Evolutionary conservation across 2,329 filamentous ascomycete species (phyloP).

Genomic region (Verticillium nonalfalfae): DNA sequence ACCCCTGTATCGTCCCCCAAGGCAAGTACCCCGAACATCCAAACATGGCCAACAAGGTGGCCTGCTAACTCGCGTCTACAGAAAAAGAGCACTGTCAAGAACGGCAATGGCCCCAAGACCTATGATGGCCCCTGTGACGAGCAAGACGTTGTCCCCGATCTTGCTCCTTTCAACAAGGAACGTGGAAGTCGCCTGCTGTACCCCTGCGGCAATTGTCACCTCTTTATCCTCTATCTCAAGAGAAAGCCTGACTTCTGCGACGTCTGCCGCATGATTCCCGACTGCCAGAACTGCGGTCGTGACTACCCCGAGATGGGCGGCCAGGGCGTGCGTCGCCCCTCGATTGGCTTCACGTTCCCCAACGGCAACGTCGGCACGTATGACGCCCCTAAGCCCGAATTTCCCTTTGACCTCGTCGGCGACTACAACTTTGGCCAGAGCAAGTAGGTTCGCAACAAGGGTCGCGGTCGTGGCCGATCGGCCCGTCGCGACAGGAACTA

Average conservation of each 20-base stretch:
- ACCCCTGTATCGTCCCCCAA: not conserved
- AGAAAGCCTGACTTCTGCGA: not conserved
- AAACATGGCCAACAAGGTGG: not conserved
- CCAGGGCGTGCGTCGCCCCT: not conserved
- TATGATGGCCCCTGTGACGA: not conserved
- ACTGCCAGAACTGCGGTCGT: not conserved
- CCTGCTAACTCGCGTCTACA: not conserved
- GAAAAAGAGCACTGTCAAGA: not conserved
- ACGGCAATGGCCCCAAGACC: not conserved
- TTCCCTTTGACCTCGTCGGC: not conserved
- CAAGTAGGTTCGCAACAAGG: not conserved
- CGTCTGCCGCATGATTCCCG: not conserved
- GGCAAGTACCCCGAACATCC: not conserved
- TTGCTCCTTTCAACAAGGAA: not conserved
- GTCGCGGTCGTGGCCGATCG: no score
- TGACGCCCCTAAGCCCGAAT: not conserved
- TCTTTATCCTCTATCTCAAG: not conserved
- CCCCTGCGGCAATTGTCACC: not conserved
- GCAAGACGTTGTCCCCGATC: not conserved
- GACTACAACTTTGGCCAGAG: not conserved
- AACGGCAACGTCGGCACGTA: not conserved
- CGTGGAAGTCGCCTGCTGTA: not conserved
- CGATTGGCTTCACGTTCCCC: not conserved
- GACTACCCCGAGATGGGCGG: not conserved
- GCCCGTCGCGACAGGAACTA: no score